Evolutionary conservation across 2,329 filamentous ascomycete species (phyloP), one percentile per base, ranked within the genome.

Genomic region (Penicillium oxalicum): DNA sequence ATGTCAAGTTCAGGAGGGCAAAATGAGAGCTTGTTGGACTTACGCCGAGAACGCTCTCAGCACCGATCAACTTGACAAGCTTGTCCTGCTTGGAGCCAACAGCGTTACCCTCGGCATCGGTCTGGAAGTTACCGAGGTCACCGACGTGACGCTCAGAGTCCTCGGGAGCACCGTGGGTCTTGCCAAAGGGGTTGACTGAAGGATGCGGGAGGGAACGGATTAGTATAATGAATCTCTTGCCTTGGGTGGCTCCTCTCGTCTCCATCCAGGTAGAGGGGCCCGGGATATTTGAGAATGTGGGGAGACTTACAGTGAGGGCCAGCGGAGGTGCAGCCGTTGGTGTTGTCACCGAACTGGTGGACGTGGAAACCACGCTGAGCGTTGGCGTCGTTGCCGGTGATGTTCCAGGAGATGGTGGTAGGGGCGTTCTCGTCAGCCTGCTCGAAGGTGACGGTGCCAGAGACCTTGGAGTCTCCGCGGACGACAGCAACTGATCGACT

Each of bases 261-360:
- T 42, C 25, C 29, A 11, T 32, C 29, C 8, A 32, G 8, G 29
- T 32, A 32, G 29, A 32, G 29, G 4, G 29, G 11, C 4, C 29
- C 11, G 29, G 5, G 29, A 7, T 11, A 32, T 12, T 5, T 28
- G 7, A 13, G 7, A 45, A 12, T 28, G 18, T 24, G 9, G 35
- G 25, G 33, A 28, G 8, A 76, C 88, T 71, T 78, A 95, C 90
- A 98, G 80, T 98, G 93, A 74, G 93, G 91, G 47, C 93, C 93
- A 61, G 93, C 93, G 61, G 88, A 95, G 60, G 91, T 97, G 87
- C 93, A 98, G 74, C 93, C 93, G 77, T 98, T 98, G 81, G 93
- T 97, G 83, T 97, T 97, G 82, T 97, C 93, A 72, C 93, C 93
- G 69, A 95, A 98, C 74, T 93, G 88, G 80, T 98, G 93, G 69